Conservation (phyloP, 768 basidiomycete species). For the Xerocomus spinulosus region DNA sequence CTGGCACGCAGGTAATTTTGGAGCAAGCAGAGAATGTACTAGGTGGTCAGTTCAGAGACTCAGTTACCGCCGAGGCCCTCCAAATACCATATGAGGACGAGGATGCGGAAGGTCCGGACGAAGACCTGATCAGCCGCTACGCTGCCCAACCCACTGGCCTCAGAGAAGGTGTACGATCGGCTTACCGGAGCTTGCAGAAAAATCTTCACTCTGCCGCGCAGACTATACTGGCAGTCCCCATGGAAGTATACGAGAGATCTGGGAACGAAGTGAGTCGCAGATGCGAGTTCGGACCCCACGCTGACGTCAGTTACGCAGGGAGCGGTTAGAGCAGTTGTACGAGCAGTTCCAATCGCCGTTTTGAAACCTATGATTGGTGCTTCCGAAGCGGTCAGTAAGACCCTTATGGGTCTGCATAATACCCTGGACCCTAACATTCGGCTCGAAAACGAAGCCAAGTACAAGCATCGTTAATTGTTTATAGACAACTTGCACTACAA, state of each 20-base stretch:
- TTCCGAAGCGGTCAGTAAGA: conserved; percentile 94
- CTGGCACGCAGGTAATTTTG: conserved; percentile 95
- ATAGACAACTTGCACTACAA: conserved; percentile 19
- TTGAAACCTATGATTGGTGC: conserved; percentile 98
- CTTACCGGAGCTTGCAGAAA: conserved; percentile 82
- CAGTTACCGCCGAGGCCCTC: conserved; percentile 64
- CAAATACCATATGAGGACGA: conserved; percentile 39
- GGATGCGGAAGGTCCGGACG: conserved; percentile 30
- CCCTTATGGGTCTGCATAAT: conserved; percentile 89
- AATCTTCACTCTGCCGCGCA: conserved; percentile 95
- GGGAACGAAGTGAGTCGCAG: conserved; percentile 70
- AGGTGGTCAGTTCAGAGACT: conserved; percentile 68
- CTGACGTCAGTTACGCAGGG: conserved; percentile 48
- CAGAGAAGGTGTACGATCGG: conserved; percentile 82
- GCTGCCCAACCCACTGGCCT: conserved; percentile 86
- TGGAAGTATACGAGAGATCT: conserved; percentile 97
- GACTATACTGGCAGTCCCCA: conserved; percentile 96
- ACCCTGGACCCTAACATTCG: conserved; percentile 82
- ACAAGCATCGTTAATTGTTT: conserved; percentile 65
- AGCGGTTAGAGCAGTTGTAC: conserved; percentile 87
- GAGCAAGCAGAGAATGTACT: conserved; percentile 92
- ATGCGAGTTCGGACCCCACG: background rate
- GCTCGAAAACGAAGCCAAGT: conserved; percentile 87
- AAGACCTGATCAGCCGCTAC: conserved; percentile 78
- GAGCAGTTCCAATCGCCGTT: conserved; percentile 96